Conservation (phyloP, 83 land plant species). For the Diphasiastrum complanatum region DNA sequence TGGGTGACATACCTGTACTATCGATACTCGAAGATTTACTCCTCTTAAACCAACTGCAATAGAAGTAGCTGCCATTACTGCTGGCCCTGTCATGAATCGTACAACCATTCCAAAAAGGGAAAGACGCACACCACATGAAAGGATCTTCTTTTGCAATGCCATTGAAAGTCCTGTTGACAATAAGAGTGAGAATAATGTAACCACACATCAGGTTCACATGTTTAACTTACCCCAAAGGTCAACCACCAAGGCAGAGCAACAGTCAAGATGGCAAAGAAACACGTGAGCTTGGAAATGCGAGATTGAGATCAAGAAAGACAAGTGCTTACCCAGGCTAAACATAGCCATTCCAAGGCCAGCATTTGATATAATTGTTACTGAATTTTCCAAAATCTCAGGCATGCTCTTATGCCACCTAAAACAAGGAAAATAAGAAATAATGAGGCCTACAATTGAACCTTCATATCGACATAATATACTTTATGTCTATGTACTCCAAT, state of each 20-base stretch:
- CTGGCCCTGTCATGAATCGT: constrained; percentile 45
- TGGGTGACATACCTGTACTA: constrained; percentile 44
- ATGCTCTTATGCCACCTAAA: constrained; percentile 35
- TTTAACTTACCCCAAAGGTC: neutral
- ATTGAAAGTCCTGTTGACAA: constrained; percentile 45
- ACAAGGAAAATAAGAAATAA: no score
- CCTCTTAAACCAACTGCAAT: constrained; percentile 29
- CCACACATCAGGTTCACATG: neutral
- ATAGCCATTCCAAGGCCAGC: constrained; percentile 71
- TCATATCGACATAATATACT: no score
- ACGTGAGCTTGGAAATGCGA: neutral
- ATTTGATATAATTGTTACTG: constrained; percentile 39
- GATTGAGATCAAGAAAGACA: constrained; percentile 1
- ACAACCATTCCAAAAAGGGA: constrained; percentile 32
- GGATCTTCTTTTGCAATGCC: constrained; percentile 39
- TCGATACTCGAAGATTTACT: constrained; percentile 25
- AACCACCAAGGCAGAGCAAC: neutral
- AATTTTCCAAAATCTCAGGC: constrained; percentile 35
- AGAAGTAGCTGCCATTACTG: constrained; percentile 42
- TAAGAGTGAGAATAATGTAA: neutral
- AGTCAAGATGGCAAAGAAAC: neutral
- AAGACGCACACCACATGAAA: constrained; percentile 41
- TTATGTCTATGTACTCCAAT: no score
- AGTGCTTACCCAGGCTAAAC: constrained; percentile 54
- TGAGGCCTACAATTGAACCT: no score